Evolutionary conservation across 2,329 filamentous ascomycete genomes (phyloP), one percentile per base, ranked within the genome.

Genomic region (Hymenoscyphus infarciens): DNA sequence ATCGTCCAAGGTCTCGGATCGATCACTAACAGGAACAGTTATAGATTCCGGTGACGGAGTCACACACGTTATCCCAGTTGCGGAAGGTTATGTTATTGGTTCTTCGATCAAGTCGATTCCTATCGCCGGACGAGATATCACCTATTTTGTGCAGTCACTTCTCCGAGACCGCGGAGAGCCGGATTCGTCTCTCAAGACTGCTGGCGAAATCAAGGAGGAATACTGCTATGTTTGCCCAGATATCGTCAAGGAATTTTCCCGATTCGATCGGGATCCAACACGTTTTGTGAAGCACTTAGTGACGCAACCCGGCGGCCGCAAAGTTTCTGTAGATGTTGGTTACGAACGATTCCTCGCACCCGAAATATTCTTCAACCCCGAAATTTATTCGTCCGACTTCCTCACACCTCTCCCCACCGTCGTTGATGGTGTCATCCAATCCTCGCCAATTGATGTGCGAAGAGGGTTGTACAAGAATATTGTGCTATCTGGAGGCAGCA

Each of bases 401-500:
- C 81, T 99, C 68, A 99, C 95, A 13, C 95, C 95, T 15, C 85
- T 99, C 8, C 95, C 95, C 27, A 90, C 86, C 58, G 95, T 99
- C 58, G 96, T 99, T 66, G 95, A 99, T 75, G 90, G 89, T 62
- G 95, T 98, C 67, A 99, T 99, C 72, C 95, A 99, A 78, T 94
- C 92, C 62, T 97, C 94, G 38, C 95, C 95, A 52, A 99, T 99
- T 72, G 95, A 99, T 74, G 96, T 99, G 55, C 90, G 95, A 74
- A 87, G 95, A 79, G 95, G 95, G 52, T 83, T 99, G 42, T 99
- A 99, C 86, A 99, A 99, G 87, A 99, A 99, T 80, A 99, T 99
- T 79, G 95, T 99, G 39, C 83, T 99, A 42, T 98, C 94, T 3
- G 95, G 95, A 75, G 95, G 95, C 72, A 97, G 93, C 70, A 99